These are phyloP conservation scores for Xylaria intraflava DNA, from an alignment of 495 filamentous ascomycete species.

Conservation along the genomic window DNA sequence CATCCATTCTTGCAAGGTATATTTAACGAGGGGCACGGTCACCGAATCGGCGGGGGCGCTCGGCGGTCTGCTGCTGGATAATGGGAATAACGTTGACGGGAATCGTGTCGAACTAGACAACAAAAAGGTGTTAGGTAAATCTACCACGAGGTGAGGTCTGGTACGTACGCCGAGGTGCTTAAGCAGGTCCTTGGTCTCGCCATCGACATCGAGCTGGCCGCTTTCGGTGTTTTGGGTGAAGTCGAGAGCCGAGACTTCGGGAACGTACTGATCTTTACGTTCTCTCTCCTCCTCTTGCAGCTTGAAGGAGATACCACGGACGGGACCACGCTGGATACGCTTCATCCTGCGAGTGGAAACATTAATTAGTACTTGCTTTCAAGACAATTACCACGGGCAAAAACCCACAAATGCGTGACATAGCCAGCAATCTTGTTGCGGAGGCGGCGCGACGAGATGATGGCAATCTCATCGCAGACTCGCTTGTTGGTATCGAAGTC, in stretches of 20 bases:
- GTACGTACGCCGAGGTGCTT: slow-evolving; percentile 94
- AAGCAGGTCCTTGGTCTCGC: slow-evolving; percentile 95
- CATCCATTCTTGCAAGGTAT: slow-evolving; percentile 24
- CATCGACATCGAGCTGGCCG: slow-evolving; percentile 89
- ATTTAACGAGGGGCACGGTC: slow-evolving; percentile 43
- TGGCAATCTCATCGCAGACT: slow-evolving; percentile 99
- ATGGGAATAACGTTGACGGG: slow-evolving; percentile 90
- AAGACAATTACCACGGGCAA: neutral
- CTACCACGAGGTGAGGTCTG: neutral
- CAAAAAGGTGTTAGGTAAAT: slow-evolving; percentile 17
- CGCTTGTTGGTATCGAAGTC: slow-evolving; percentile 99
- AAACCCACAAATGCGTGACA: slow-evolving; percentile 68
- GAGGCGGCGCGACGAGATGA: slow-evolving; percentile 95
- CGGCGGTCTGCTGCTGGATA: slow-evolving; percentile 74
- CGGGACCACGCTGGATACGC: slow-evolving; percentile 97
- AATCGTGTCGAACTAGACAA: slow-evolving; percentile 82
- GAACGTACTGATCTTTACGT: slow-evolving; percentile 99
- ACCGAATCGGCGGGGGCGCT: slow-evolving; percentile 55
- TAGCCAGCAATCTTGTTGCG: slow-evolving; percentile 99
- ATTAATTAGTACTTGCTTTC: slow-evolving; percentile 20
- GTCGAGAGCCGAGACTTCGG: slow-evolving; percentile 96
- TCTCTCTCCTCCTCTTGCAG: slow-evolving; percentile 99
- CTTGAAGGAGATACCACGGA: slow-evolving; percentile 99
- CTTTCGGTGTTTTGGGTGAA: slow-evolving; percentile 85
- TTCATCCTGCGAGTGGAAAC: slow-evolving; percentile 51